A percentile compares a stretch with the other conserved stretches of the same genome.
phyloP scores from a whole-genome alignment of 768 basidiomycete species.

The Phylloporus sp. region DNA sequence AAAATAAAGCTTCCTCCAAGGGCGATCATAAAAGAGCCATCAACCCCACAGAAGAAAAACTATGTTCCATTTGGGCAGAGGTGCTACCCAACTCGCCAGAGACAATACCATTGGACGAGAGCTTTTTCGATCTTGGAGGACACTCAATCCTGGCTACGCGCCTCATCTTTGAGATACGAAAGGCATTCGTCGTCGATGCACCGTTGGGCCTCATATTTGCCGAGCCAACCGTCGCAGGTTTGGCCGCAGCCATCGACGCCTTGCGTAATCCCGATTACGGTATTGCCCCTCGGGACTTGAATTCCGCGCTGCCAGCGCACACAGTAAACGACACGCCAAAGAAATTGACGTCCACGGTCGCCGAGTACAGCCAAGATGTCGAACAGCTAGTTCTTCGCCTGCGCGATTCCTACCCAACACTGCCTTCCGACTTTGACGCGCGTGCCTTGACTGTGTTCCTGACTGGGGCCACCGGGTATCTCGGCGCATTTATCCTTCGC shows the following conservation, averaged over 20 bases:
- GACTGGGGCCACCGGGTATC: constrained; percentile 95
- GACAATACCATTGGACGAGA: constrained; percentile 83
- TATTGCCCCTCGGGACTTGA: constrained; percentile 40
- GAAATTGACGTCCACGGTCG: constrained; percentile 27
- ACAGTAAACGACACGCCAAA: constrained; percentile 10
- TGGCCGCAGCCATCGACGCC: constrained; percentile 71
- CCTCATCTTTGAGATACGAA: constrained; percentile 94
- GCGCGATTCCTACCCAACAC: constrained; percentile 54
- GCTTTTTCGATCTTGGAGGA: constrained; percentile 97
- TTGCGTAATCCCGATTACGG: constrained; percentile 81
- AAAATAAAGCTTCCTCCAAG: constrained; percentile 32
- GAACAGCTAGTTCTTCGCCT: constrained; percentile 57
- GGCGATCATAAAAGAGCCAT: constrained; percentile 36
- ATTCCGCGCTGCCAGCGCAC: constrained; percentile 11
- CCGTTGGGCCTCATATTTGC: constrained; percentile 92
- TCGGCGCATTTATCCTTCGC: constrained; percentile 87
- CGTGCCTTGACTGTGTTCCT: constrained; percentile 78
- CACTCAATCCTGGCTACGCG: constrained; percentile 98
- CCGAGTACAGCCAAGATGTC: constrained; percentile 80
- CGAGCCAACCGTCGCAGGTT: constrained; percentile 75
- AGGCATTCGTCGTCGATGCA: constrained; percentile 84
- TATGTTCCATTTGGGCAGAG: constrained; percentile 80
- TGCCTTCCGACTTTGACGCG: constrained; percentile 51
- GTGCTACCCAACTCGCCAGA: constrained; percentile 77
- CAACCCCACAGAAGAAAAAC: constrained; percentile 70